Conservation (phyloP, 2,329 filamentous ascomycete species). For the Fusarium caatingaense region DNA sequence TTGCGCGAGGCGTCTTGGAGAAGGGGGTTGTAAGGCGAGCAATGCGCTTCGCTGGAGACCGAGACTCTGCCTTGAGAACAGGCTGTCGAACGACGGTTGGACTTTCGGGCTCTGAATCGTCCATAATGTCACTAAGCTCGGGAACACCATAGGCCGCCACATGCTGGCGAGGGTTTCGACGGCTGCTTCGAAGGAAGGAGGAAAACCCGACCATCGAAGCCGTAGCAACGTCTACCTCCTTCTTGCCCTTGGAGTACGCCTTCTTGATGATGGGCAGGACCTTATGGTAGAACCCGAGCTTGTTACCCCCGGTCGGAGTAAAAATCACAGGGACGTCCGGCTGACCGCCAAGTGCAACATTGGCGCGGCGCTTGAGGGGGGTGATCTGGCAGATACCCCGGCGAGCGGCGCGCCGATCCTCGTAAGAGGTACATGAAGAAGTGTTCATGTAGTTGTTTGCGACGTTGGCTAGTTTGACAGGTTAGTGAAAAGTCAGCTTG, state of each 20-base stretch:
- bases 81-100: constrained; percentile 41
- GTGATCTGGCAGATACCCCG: constrained; percentile 28
- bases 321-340: not conserved
- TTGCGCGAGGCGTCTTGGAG: constrained; percentile 34
- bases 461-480: constrained; percentile 41
- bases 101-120: constrained; percentile 47
- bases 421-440: constrained; percentile 17
- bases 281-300: constrained; percentile 41
- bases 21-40: constrained; percentile 45
- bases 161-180: constrained; percentile 39
- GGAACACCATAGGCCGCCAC: constrained; percentile 42
- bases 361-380: constrained; percentile 48
- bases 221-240: constrained; percentile 41
- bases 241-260: constrained; percentile 34
- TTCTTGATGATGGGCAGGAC: constrained; percentile 43
- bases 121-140: constrained; percentile 45
- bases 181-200: constrained; percentile 31
- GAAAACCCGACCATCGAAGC: constrained; percentile 46
- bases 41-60: constrained; percentile 49
- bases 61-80: constrained; percentile 38
- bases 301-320: constrained; percentile 44
- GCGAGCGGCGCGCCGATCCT: constrained; percentile 22
- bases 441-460: constrained; percentile 39
- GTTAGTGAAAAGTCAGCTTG: constrained; percentile 20
- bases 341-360: constrained; percentile 11